phyloP scores from a whole-genome alignment of 176 grass and related monocot genomes.

The Carex littledalei region DNA sequence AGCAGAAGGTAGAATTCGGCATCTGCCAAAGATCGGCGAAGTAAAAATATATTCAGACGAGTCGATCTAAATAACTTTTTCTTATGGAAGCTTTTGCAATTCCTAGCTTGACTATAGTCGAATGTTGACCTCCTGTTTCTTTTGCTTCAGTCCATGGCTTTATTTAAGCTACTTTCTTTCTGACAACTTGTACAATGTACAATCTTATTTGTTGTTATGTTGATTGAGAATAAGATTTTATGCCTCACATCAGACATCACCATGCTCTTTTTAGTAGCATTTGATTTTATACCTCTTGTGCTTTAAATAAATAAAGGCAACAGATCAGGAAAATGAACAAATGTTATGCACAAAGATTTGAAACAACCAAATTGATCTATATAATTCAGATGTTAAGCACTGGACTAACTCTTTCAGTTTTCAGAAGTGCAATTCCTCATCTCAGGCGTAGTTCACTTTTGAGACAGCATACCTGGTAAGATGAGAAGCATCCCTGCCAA shows the following conservation, averaged over 20 bases:
- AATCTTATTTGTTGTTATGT: neutral
- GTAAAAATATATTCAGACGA: too few relatives aligned
- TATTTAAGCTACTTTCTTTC: neutral
- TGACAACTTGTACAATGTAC: neutral
- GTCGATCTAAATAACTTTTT: neutral
- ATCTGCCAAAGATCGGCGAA: neutral
- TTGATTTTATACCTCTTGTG: neutral
- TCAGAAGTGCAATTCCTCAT: neutral
- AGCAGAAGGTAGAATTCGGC: neutral
- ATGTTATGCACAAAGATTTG: neutral
- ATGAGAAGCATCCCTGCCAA: neutral
- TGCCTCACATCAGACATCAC: neutral
- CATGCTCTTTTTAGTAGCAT: neutral
- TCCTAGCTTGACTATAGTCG: neutral
- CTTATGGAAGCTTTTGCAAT: neutral
- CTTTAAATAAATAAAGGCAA: neutral
- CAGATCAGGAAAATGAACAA: neutral
- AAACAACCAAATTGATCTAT: neutral
- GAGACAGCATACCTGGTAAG: neutral
- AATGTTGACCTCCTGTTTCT: neutral
- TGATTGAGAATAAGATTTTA: neutral
- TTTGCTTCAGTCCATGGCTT: neutral
- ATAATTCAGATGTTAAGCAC: neutral
- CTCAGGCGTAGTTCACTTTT: neutral
- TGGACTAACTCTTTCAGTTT: neutral